phyloP scores from a whole-genome alignment of 108 stramenopile species.

The Cylindrotheca closterium region DNA sequence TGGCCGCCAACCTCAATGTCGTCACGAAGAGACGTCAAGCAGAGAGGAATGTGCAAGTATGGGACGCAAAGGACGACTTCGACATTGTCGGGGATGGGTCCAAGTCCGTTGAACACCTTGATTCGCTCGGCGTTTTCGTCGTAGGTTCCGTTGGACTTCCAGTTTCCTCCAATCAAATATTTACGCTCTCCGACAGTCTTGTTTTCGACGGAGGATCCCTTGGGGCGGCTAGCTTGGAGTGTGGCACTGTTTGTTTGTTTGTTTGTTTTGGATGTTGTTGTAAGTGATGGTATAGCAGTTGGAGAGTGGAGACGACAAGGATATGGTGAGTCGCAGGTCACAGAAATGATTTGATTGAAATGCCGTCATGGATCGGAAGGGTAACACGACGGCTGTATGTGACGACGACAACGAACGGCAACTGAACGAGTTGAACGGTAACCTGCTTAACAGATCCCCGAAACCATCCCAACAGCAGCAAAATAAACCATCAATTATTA shows the following conservation, averaged over 20 bases:
- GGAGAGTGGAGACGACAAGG: background rate
- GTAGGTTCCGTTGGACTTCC: conserved; percentile 91
- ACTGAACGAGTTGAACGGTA: too few relatives aligned
- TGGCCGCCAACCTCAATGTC: conserved; percentile 88
- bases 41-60: conserved; percentile 70
- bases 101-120: conserved; percentile 82
- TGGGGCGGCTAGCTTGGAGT: conserved; percentile 26
- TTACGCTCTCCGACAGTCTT: conserved; percentile 50
- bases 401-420: too few relatives aligned
- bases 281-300: background rate
- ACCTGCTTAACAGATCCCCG: too few relatives aligned
- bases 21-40: conserved; percentile 54
- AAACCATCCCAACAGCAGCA: too few relatives aligned
- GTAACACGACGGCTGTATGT: too few relatives aligned
- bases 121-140: conserved; percentile 70
- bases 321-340: background rate
- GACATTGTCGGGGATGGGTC: conserved; percentile 79
- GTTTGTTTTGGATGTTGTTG: background rate
- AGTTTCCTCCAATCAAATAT: conserved; percentile 94
- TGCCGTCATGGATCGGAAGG: too few relatives aligned
- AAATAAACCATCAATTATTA: too few relatives aligned
- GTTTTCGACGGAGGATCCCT: conserved; percentile 20
- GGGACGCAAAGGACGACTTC: conserved; percentile 87
- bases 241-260: conserved; percentile 5
- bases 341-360: too few relatives aligned